Evolutionary conservation across 257 asterid genomes (phyloP).

Genomic region (Osmanthus fragrans): DNA sequence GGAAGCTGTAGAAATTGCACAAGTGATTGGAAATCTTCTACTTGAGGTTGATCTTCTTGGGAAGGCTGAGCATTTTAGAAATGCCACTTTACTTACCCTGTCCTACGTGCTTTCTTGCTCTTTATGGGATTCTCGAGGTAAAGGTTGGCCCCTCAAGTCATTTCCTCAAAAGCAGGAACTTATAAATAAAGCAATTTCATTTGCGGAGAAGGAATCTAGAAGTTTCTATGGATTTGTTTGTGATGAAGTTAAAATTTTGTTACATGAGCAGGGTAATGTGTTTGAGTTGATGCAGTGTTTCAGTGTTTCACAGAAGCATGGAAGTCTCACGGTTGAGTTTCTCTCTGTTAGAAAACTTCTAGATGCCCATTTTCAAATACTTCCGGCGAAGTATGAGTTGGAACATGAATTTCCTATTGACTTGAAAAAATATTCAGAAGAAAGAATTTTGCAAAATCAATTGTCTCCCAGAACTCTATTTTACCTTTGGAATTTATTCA

Average conservation of each 20-base stretch:
- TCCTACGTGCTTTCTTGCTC: constrained; percentile 39
- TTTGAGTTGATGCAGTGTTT: constrained; percentile 33
- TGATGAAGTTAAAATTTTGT: constrained; percentile 35
- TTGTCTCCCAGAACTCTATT: constrained; percentile 42
- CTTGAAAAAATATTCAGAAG: constrained; percentile 26
- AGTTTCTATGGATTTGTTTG: constrained; percentile 32
- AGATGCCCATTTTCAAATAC: constrained; percentile 40
- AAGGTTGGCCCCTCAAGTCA: constrained; percentile 60
- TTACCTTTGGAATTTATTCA: constrained; percentile 53
- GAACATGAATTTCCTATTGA: constrained; percentile 29
- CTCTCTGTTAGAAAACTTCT: constrained; percentile 42
- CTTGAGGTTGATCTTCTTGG: constrained; percentile 46
- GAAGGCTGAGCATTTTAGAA: constrained; percentile 29
- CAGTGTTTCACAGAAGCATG: constrained; percentile 21
- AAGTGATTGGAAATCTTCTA: constrained; percentile 41
- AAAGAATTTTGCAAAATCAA: constrained; percentile 28
- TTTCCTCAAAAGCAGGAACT: constrained; percentile 42
- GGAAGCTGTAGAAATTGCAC: constrained; percentile 62
- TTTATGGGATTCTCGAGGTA: constrained; percentile 42
- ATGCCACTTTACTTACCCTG: constrained; percentile 41
- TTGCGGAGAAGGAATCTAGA: constrained; percentile 36
- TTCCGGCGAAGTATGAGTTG: constrained; percentile 33
- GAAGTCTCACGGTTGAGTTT: constrained; percentile 33
- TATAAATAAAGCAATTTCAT: constrained; percentile 33
- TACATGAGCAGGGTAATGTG: constrained; percentile 31